A percentile compares a stretch with the other conserved stretches of the same genome.
Evolutionary conservation across 805 yeast genomes (phyloP).

Genomic region (Zygoascus tannicola): DNA sequence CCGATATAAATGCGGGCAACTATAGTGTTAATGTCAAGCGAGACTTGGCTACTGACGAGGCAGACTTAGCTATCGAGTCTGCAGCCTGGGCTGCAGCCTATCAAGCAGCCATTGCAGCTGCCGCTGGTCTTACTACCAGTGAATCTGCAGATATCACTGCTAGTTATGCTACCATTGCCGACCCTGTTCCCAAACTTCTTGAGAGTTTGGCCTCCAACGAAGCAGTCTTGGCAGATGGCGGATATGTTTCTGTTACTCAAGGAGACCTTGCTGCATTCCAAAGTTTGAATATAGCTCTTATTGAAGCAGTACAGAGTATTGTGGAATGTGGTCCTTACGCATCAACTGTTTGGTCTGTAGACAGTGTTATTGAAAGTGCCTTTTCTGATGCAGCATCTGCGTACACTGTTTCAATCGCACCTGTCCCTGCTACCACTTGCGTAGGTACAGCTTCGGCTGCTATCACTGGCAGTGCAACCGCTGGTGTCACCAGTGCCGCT

Average conservation of each 20-base stretch:
- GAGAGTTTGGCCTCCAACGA: not conserved
- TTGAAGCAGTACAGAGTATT: not conserved
- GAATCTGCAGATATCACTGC: not conserved
- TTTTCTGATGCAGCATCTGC: constrained; percentile 25
- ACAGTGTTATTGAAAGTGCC: constrained; percentile 13
- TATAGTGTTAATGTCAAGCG: too few species aligned
- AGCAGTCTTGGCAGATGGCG: not conserved
- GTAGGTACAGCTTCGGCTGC: constrained; percentile 4
- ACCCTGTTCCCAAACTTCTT: not conserved
- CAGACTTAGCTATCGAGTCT: not conserved
- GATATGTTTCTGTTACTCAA: not conserved
- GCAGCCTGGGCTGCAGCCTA: not conserved
- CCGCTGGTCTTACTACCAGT: not conserved
- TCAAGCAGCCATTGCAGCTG: not conserved
- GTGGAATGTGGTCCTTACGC: constrained; percentile 34
- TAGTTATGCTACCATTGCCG: not conserved
- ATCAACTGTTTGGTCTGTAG: constrained; percentile 19
- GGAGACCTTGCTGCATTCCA: not conserved
- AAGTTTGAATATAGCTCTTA: not conserved
- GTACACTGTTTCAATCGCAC: constrained; percentile 19
- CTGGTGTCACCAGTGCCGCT: not conserved
- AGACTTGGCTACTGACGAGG: not conserved
- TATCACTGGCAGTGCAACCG: not conserved
- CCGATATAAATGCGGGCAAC: not conserved
- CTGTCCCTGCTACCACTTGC: constrained; percentile 14